Percentiles rank a stretch among this genome's conserved stretches.
phyloP scores from a whole-genome alignment of 805 yeast genomes.

The Metschnikowia arizonensis region DNA sequence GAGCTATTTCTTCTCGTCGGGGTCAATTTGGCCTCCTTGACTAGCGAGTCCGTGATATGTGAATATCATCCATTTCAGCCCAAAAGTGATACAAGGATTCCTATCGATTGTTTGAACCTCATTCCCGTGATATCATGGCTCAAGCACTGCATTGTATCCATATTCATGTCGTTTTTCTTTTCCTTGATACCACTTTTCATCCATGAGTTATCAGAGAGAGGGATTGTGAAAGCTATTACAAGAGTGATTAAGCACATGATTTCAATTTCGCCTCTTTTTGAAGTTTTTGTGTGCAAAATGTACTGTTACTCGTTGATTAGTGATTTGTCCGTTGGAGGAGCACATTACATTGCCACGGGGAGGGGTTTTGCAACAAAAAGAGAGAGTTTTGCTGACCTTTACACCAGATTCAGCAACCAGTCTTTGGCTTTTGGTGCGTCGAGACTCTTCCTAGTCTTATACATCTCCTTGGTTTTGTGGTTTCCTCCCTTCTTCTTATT shows the following conservation, averaged over 20 bases:
- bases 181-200: slow-evolving; percentile 75
- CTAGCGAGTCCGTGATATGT: slow-evolving; percentile 69
- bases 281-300: slow-evolving; percentile 77
- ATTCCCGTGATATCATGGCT: slow-evolving; percentile 76
- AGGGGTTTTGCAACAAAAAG: slow-evolving; percentile 83
- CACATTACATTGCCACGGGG: slow-evolving; percentile 82
- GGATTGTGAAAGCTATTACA: slow-evolving; percentile 68
- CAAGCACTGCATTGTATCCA: slow-evolving; percentile 74
- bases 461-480: slow-evolving; percentile 61
- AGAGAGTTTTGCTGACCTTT: slow-evolving; percentile 69
- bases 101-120: slow-evolving; percentile 71
- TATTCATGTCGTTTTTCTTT: slow-evolving; percentile 77
- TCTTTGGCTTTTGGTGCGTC: slow-evolving; percentile 67
- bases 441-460: slow-evolving; percentile 12
- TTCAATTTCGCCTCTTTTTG: slow-evolving; percentile 76
- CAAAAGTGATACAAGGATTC: slow-evolving; percentile 59
- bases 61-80: slow-evolving; percentile 62
- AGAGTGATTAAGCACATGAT: slow-evolving; percentile 65
- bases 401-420: slow-evolving; percentile 75
- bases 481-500: slow-evolving; percentile 94
- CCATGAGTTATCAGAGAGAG: slow-evolving; percentile 79
- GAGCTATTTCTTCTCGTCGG: slow-evolving; percentile 68
- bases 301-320: slow-evolving; percentile 67
- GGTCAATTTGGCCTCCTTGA: slow-evolving; percentile 67
- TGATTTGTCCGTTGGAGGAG: slow-evolving; percentile 80